Evolutionary conservation across 1,284 basidiomycete species (phyloP), one percentile per base, ranked within the genome.

Genomic region (Rhodotorula mucilaginosa): DNA sequence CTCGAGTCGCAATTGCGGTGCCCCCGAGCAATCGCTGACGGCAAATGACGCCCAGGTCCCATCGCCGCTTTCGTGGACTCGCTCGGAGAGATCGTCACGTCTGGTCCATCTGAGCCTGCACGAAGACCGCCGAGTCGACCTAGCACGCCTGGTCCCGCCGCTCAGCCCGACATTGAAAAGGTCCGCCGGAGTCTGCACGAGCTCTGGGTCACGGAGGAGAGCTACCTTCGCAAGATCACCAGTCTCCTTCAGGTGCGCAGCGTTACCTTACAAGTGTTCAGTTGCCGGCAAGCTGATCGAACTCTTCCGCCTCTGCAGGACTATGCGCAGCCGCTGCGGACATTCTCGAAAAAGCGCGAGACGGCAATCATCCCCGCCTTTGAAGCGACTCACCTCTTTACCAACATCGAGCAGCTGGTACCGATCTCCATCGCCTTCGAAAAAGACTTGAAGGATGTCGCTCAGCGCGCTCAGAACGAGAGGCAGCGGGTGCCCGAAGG

Each of bases 381-480:
- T 52, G 69, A 69, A 54, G 75, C 74, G 8, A 57, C 34, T 1
- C 69, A 64, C 58, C 68, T 76, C 19, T 76, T 76, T 65, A 58
- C 31, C 67, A 75, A 76, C 65, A 51, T 76, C 61, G 71, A 76
- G 26, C 58, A 72, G 31, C 63, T 76, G 52, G 69, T 76, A 0
- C 73, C 73, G 8, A 64, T 76, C 44, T 49, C 71, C 4, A 34
- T 61, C 21, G 60, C 29, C 1, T 73, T 76, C 57, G 68, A 69
- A 31, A 23, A n/a, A 5, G 75, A 76, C 52, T 29, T 76, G 51
- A 18, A 52, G 7, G 21, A 49, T 2, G 39, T 74, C 13, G 67
- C 57, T 12, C 48, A 47, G 19, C 48, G 64, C 10, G 18, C 68
- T 39, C 49, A 65, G 46, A 54, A 21, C 23, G 67, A 71, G 48